A percentile compares a stretch with the other conserved stretches of the same genome.
Evolutionary conservation across 805 yeast genomes (phyloP).

Genomic region (Pichia sporocuriosa): DNA sequence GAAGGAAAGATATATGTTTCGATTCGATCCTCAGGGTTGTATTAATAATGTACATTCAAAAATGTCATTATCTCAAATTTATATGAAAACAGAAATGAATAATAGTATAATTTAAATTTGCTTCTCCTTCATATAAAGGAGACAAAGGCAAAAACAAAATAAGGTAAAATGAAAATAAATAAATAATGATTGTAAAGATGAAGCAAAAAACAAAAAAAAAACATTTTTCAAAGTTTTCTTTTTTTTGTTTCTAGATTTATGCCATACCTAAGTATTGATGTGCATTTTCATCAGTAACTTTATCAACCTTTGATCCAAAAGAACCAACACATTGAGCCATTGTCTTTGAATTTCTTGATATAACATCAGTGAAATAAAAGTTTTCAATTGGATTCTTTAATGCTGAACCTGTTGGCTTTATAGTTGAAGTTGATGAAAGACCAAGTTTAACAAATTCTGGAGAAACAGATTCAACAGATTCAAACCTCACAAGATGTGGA

Average conservation of each 20-base stretch:
- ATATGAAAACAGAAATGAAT: constrained; percentile 12
- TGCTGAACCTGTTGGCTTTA: constrained; percentile 33
- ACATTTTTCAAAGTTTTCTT: neutral
- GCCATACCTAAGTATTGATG: constrained; percentile 29
- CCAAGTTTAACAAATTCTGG: constrained; percentile 52
- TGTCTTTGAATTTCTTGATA: constrained; percentile 80
- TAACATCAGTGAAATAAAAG: constrained; percentile 84
- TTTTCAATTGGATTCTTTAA: constrained; percentile 70
- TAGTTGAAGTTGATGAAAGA: constrained; percentile 35
- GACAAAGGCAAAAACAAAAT: neutral
- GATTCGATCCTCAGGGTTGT: too few species aligned
- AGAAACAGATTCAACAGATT: constrained; percentile 63
- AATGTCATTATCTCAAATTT: constrained; percentile 2
- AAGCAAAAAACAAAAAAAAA: neutral
- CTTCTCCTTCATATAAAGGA: neutral
- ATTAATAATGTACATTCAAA: constrained; percentile 6
- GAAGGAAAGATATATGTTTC: neutral
- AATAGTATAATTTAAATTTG: constrained; percentile 8
- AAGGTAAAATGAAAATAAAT: constrained; percentile 1
- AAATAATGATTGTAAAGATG: neutral
- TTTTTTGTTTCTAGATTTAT: constrained; percentile 9
- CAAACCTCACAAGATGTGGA: constrained; percentile 74
- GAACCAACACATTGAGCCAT: constrained; percentile 82
- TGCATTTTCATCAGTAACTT: constrained; percentile 42
- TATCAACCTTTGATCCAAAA: constrained; percentile 61